Percentiles rank a stretch among this genome's conserved stretches.
Evolutionary conservation across 257 asterid genomes (phyloP).

Genomic region (Cinchona pubescens): DNA sequence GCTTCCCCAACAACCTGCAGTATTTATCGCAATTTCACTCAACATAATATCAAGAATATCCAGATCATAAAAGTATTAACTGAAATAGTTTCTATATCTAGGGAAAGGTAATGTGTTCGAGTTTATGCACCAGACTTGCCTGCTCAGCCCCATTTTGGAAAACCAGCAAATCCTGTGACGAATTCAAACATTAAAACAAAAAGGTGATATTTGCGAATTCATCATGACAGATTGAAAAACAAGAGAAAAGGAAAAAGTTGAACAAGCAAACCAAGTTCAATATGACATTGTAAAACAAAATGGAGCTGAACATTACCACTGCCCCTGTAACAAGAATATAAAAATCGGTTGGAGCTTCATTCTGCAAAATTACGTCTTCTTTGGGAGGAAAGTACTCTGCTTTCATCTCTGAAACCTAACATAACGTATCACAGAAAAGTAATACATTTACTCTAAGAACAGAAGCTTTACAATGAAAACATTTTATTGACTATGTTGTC

Average conservation of each 20-base stretch:
- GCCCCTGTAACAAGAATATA: conserved; percentile 49
- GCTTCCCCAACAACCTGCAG: conserved; percentile 79
- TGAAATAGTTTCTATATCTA: neutral
- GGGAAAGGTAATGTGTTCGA: neutral
- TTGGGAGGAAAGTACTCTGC: conserved; percentile 52
- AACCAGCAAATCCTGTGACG: conserved; percentile 37
- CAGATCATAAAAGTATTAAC: neutral
- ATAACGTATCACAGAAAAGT: neutral
- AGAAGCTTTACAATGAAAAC: neutral
- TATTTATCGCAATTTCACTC: conserved; percentile 15
- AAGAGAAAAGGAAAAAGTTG: neutral
- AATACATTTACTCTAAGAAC: neutral
- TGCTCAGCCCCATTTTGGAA: conserved; percentile 49
- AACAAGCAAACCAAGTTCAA: neutral
- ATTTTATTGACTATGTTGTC: neutral
- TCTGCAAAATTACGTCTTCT: conserved; percentile 47
- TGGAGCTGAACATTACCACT: conserved; percentile 29
- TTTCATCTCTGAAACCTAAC: conserved; percentile 51
- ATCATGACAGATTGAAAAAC: neutral
- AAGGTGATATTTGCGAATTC: neutral
- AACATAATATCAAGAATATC: neutral
- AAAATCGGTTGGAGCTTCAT: conserved; percentile 52
- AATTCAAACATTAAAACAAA: conserved; percentile 18
- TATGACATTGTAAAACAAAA: neutral
- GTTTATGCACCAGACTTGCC: conserved; percentile 42